These are phyloP conservation scores for Neospora caninum DNA, from an alignment of 169 alveolate species.

Conservation along the genomic window DNA sequence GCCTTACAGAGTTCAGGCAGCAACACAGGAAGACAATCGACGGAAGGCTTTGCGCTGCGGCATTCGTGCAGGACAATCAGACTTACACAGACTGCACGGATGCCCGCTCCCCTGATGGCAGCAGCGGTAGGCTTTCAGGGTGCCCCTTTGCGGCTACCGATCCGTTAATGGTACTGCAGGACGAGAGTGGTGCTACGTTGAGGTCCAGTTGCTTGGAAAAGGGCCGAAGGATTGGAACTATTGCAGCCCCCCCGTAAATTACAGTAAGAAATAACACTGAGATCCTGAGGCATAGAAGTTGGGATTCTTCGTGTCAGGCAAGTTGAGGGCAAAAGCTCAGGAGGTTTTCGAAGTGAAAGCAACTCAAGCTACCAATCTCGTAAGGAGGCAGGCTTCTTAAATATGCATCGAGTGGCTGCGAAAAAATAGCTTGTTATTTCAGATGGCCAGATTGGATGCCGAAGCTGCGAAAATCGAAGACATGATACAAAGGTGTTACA, in stretches of 20 bases:
- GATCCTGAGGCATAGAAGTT: not conserved
- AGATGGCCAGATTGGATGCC: constrained; percentile 46
- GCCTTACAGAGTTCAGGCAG: constrained; percentile 85
- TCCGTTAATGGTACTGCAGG: constrained; percentile 65
- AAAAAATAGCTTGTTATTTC: not conserved
- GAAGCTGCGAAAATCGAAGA: constrained; percentile 31
- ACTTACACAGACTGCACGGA: constrained; percentile 89
- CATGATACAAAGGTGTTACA: not conserved
- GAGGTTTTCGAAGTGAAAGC: not conserved
- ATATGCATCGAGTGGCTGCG: not conserved
- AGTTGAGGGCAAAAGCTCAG: not conserved
- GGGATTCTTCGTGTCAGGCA: not conserved
- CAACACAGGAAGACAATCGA: constrained; percentile 87
- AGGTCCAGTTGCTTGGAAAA: constrained; percentile 90
- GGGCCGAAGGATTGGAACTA: constrained; percentile 88
- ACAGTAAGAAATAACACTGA: constrained; percentile 18
- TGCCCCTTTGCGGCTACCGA: not conserved
- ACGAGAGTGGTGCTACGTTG: constrained; percentile 92
- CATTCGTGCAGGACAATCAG: constrained; percentile 88
- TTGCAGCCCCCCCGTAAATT: constrained; percentile 57
- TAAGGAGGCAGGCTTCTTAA: not conserved
- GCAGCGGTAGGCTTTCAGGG: constrained; percentile 73
- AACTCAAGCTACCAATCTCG: not conserved
- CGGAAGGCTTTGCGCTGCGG: constrained; percentile 90
- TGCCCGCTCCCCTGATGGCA: constrained; percentile 90